Evolutionary conservation across 140 eudicot genomes (phyloP).

Genomic region (Cichorium intybus): DNA sequence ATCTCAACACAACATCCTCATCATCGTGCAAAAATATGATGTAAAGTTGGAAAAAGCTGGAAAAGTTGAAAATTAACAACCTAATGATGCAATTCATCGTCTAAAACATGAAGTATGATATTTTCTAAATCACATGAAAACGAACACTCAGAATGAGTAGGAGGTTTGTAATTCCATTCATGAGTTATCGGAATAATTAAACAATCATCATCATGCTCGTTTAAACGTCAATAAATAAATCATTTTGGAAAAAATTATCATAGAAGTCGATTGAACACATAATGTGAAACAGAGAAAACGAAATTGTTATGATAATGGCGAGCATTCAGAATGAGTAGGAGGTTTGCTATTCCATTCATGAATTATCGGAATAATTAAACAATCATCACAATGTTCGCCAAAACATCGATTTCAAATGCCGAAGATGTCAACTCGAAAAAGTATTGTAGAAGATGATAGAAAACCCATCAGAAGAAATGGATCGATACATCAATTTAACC

Average conservation of each 20-base stretch:
- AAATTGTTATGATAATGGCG: not conserved
- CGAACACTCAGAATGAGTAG: conserved; percentile 67
- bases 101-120: not conserved
- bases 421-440: not conserved
- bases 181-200: conserved; percentile 21
- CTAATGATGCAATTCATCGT: too few species aligned
- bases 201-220: conserved; percentile 29
- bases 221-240: not conserved
- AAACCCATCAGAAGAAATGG: conserved; percentile 30
- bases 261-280: not conserved
- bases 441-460: not conserved
- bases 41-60: too few species aligned
- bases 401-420: not conserved
- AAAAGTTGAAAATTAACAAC: too few species aligned
- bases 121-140: too few species aligned
- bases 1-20: conserved; percentile 20
- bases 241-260: not conserved
- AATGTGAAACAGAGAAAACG: not conserved
- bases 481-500: conserved; percentile 28
- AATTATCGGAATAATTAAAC: conserved; percentile 25
- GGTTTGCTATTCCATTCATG: conserved; percentile 46
- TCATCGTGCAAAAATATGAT: conserved; percentile 15
- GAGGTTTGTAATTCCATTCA: conserved; percentile 54
- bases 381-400: conserved; percentile 26
- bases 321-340: conserved; percentile 74